Evolutionary conservation across 371 early-diverging fungal genomes (phyloP).

Genomic region (Mucor racemosus): DNA sequence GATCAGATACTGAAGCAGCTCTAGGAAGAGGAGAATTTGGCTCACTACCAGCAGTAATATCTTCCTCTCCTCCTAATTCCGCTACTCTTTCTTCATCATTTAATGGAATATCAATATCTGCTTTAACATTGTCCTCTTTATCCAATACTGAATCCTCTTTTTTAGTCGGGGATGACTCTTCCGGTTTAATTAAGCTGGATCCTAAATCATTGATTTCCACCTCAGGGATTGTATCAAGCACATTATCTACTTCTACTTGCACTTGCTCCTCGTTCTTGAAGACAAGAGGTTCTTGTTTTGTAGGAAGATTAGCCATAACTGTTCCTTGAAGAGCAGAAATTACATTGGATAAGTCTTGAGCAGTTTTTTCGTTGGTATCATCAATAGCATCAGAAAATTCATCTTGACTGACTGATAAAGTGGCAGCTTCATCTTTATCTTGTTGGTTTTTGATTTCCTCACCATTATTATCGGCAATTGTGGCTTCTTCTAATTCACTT

Average conservation of each 20-base stretch:
- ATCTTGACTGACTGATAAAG: slow-evolving; percentile 9
- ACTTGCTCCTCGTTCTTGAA: neutral
- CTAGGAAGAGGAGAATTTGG: slow-evolving; percentile 30
- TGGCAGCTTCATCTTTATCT: slow-evolving; percentile 1
- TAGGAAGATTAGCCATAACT: neutral
- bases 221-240: slow-evolving; percentile 17
- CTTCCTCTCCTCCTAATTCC: too few relatives aligned
- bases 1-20: slow-evolving; percentile 2
- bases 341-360: slow-evolving; percentile 17
- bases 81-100: neutral
- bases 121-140: too few relatives aligned
- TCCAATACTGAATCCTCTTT: too few relatives aligned
- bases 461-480: neutral
- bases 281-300: neutral
- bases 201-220: too few relatives aligned
- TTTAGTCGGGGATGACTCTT: neutral
- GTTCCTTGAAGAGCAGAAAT: slow-evolving; percentile 19
- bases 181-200: too few relatives aligned
- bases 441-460: neutral
- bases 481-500: neutral
- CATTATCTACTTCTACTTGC: too few relatives aligned
- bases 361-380: slow-evolving; percentile 6
- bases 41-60: slow-evolving; percentile 23
- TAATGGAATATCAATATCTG: slow-evolving; percentile 4
- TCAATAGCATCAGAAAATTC: slow-evolving; percentile 12